Evolutionary conservation across 345 rosid species (phyloP).

Genomic region (Citrus inodora): DNA sequence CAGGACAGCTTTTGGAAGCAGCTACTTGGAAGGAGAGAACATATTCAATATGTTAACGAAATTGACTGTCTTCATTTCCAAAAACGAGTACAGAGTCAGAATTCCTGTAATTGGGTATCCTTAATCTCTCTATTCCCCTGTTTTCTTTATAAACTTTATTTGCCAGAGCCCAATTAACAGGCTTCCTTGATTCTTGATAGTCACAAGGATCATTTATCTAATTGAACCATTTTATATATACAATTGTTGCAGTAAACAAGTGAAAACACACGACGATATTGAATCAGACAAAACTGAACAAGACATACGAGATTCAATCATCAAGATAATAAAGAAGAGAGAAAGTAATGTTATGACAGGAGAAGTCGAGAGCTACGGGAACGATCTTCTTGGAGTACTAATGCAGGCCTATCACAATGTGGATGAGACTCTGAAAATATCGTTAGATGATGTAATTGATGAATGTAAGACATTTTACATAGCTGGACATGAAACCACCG

Average conservation of each 20-base stretch:
- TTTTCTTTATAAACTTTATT: too few species aligned
- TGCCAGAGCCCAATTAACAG: too few species aligned
- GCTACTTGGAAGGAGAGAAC: constrained; percentile 39
- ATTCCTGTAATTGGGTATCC: constrained; percentile 34
- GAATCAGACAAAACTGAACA: constrained; percentile 5
- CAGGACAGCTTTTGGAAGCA: constrained; percentile 51
- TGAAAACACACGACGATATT: constrained; percentile 4
- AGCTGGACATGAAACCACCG: constrained; percentile 17
- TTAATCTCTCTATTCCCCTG: neutral
- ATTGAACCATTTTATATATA: neutral
- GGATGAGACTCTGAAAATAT: constrained; percentile 10
- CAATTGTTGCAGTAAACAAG: neutral
- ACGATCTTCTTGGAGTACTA: constrained; percentile 32
- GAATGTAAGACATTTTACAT: constrained; percentile 42
- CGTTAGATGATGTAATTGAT: constrained; percentile 34
- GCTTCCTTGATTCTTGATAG: too few species aligned
- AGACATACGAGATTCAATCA: constrained; percentile 10
- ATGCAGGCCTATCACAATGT: constrained; percentile 5
- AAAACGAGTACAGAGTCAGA: constrained; percentile 11
- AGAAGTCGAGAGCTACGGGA: constrained; percentile 18
- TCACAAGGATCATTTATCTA: neutral
- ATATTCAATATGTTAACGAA: constrained; percentile 34
- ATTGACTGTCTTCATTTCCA: constrained; percentile 8
- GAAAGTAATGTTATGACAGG: constrained; percentile 3
- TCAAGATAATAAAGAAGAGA: constrained; percentile 23